Conservation (phyloP, 441 rosid genomes). For the Euphorbia schlechtendalii region DNA sequence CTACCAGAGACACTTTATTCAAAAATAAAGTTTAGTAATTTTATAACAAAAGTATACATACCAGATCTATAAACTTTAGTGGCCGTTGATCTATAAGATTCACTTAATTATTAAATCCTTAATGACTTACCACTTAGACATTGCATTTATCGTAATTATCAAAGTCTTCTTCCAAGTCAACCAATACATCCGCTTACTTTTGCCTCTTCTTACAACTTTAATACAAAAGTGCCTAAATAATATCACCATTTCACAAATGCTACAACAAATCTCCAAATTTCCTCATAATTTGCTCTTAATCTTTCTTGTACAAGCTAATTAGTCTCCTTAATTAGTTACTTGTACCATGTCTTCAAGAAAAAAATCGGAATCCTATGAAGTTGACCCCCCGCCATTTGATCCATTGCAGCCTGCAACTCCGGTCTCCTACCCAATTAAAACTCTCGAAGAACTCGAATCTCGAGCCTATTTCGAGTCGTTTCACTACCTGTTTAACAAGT, state of each 20-base stretch:
- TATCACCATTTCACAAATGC: neutral
- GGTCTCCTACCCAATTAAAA: constrained; percentile 57
- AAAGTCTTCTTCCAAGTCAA: too few relatives aligned
- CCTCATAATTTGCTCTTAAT: too few relatives aligned
- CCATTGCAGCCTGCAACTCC: constrained; percentile 53
- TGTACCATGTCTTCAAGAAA: constrained; percentile 1
- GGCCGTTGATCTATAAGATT: too few relatives aligned
- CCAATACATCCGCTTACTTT: neutral
- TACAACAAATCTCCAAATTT: neutral
- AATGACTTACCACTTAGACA: too few relatives aligned
- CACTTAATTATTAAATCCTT: too few relatives aligned
- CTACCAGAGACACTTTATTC: too few relatives aligned
- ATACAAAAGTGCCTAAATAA: neutral
- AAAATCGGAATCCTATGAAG: neutral
- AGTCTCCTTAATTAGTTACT: too few relatives aligned
- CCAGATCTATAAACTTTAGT: too few relatives aligned
- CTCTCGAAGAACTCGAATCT: constrained; percentile 54
- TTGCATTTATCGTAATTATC: too few relatives aligned
- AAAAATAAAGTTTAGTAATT: too few relatives aligned
- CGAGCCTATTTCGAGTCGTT: constrained; percentile 68
- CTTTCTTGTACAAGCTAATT: neutral
- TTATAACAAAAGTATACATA: too few relatives aligned
- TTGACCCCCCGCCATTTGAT: constrained; percentile 30
- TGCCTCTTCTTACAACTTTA: neutral
- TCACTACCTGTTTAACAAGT: constrained; percentile 61